These are phyloP conservation scores for Scytalidium sp. DNA, from an alignment of 2,329 filamentous ascomycete species.

Conservation along the genomic window DNA sequence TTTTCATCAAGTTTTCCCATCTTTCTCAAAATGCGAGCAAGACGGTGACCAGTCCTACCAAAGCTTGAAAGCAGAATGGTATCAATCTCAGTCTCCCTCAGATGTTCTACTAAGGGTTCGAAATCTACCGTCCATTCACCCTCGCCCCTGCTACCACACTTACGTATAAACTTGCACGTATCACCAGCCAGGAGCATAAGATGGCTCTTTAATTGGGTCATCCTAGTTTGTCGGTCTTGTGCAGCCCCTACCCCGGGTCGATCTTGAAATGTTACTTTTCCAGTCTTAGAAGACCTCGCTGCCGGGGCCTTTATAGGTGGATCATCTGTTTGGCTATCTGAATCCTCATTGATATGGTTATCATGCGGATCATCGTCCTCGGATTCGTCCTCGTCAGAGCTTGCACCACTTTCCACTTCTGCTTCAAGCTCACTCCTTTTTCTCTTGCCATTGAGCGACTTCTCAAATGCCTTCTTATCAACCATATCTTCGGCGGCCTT, in stretches of 20 bases:
- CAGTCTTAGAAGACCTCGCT: conserved; percentile 20
- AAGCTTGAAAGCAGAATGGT: conserved; percentile 75
- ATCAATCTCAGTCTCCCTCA: conserved; percentile 79
- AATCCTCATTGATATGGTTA: conserved; percentile 4
- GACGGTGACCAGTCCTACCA: conserved; percentile 71
- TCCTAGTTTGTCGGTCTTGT: conserved; percentile 34
- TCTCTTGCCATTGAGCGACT: conserved; percentile 34
- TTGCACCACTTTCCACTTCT: conserved; percentile 17
- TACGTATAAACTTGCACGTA: conserved; percentile 64
- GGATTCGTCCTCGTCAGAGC: conserved; percentile 18
- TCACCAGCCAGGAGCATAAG: conserved; percentile 71
- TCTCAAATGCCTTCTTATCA: conserved; percentile 45
- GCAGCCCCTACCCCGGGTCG: conserved; percentile 15
- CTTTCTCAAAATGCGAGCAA: conserved; percentile 80
- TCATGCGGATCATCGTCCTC: conserved; percentile 10
- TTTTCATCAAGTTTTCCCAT: conserved; percentile 97
- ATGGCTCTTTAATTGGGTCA: conserved; percentile 67
- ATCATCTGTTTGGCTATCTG: conserved; percentile 3
- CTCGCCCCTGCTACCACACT: conserved; percentile 58
- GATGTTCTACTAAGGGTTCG: conserved; percentile 62
- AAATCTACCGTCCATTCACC: conserved; percentile 86
- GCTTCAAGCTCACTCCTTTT: conserved; percentile 23
- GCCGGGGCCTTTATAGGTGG: neutral
- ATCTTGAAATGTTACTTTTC: conserved; percentile 53
- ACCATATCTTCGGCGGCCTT: conserved; percentile 47